Conservation (phyloP, 352 stramenopile genomes). For the Phytophthora cactorum region DNA sequence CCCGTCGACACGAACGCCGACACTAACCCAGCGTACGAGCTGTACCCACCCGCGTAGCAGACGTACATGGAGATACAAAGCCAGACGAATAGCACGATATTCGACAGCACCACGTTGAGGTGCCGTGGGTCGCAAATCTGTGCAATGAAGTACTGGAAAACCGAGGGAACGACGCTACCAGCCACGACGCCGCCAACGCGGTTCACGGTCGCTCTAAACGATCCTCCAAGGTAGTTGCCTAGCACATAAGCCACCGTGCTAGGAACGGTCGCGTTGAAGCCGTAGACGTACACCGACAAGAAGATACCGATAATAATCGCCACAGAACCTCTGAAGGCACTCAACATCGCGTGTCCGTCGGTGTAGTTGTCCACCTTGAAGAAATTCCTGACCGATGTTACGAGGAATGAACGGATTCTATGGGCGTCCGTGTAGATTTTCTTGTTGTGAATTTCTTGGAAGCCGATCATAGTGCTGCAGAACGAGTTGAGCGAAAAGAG, state of each 20-base stretch:
- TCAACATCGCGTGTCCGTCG: conserved; percentile 44
- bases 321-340: conserved; percentile 59
- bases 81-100: conserved; percentile 62
- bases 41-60: conserved; percentile 60
- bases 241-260: conserved; percentile 71
- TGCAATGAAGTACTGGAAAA: conserved; percentile 84
- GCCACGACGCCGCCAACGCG: conserved; percentile 79
- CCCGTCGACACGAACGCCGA: conserved; percentile 69
- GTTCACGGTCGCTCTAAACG: conserved; percentile 78
- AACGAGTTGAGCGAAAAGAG: conserved; percentile 84
- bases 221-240: conserved; percentile 73
- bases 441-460: conserved; percentile 67
- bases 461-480: conserved; percentile 76
- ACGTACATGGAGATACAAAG: conserved; percentile 72
- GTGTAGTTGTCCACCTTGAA: conserved; percentile 57
- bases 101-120: conserved; percentile 46
- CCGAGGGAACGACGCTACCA: conserved; percentile 75
- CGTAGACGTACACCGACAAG: conserved; percentile 77
- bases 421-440: conserved; percentile 58
- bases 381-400: conserved; percentile 49
- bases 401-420: conserved; percentile 59
- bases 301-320: conserved; percentile 75
- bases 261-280: conserved; percentile 63
- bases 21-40: conserved; percentile 61
- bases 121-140: conserved; percentile 54